These are phyloP conservation scores for Aspergillus ruber DNA, from an alignment of 2,329 filamentous ascomycete species.

Conservation along the genomic window DNA sequence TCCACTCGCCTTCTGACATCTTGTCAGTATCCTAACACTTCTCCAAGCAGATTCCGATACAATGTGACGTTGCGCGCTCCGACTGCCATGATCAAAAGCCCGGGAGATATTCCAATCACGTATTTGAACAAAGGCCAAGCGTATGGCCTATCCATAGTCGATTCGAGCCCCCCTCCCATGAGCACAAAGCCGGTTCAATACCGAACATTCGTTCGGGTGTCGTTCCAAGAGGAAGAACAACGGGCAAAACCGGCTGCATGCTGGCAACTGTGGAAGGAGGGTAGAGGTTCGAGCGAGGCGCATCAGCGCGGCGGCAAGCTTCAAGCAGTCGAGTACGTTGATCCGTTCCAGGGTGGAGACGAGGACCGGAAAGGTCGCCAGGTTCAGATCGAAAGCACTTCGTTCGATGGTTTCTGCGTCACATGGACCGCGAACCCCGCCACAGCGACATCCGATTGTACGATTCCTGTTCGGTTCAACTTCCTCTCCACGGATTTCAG, in stretches of 20 bases:
- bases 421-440: slow-evolving; percentile 68
- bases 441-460: slow-evolving; percentile 67
- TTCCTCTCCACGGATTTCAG: slow-evolving; percentile 98
- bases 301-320: slow-evolving; percentile 88
- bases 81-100: slow-evolving; percentile 84
- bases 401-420: slow-evolving; percentile 91
- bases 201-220: slow-evolving; percentile 87
- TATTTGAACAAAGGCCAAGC: slow-evolving; percentile 97
- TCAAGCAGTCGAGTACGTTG: slow-evolving; percentile 92
- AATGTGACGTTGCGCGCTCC: slow-evolving; percentile 86
- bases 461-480: slow-evolving; percentile 89
- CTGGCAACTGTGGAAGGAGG: slow-evolving; percentile 95
- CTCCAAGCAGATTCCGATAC: slow-evolving; percentile 63
- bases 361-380: slow-evolving; percentile 54
- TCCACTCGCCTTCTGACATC: slow-evolving; percentile 13
- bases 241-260: slow-evolving; percentile 73
- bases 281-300: slow-evolving; percentile 88
- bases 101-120: slow-evolving; percentile 90
- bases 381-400: slow-evolving; percentile 66
- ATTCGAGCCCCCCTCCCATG: slow-evolving; percentile 61
- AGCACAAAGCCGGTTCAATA: slow-evolving; percentile 62
- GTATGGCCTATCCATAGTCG: slow-evolving; percentile 77
- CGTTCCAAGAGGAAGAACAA: slow-evolving; percentile 94
- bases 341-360: slow-evolving; percentile 50
- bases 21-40: slow-evolving; percentile 14